Evolutionary conservation across 768 basidiomycete species (phyloP).

Genomic region (Amanita fuliginea): DNA sequence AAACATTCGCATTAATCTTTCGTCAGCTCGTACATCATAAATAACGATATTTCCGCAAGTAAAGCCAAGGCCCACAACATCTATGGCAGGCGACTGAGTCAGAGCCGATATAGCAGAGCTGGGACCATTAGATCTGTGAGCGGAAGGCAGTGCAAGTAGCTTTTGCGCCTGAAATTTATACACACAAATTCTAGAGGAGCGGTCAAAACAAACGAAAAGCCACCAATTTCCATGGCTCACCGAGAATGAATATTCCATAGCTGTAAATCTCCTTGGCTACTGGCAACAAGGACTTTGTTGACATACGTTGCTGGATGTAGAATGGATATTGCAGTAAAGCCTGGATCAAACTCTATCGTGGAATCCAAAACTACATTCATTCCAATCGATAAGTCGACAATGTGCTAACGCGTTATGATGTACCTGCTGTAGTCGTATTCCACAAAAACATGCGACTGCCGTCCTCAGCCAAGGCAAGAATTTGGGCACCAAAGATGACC

Average conservation of each 20-base stretch:
- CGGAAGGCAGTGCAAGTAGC: constrained; percentile 31
- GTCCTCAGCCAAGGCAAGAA: constrained; percentile 72
- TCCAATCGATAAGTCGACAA: background rate
- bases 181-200: constrained; percentile 57
- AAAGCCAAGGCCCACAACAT: constrained; percentile 91
- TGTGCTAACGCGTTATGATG: background rate
- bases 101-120: constrained; percentile 58
- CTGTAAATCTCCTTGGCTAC: constrained; percentile 71
- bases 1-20: constrained; percentile 77
- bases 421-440: constrained; percentile 56
- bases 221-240: constrained; percentile 27
- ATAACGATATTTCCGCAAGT: constrained; percentile 80
- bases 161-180: constrained; percentile 57
- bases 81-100: constrained; percentile 89
- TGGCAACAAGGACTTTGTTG: constrained; percentile 87
- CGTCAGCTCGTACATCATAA: constrained; percentile 85
- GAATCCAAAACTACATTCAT: constrained; percentile 42
- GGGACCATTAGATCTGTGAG: constrained; percentile 16
- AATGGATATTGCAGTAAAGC: constrained; percentile 76
- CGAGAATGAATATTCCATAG: constrained; percentile 90
- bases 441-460: constrained; percentile 71
- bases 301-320: constrained; percentile 94
- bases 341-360: constrained; percentile 68
- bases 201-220: background rate
- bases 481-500: constrained; percentile 68